Conservation (phyloP, 129 eudicot genomes). For the Pseudognaphalium luteoalbum region DNA sequence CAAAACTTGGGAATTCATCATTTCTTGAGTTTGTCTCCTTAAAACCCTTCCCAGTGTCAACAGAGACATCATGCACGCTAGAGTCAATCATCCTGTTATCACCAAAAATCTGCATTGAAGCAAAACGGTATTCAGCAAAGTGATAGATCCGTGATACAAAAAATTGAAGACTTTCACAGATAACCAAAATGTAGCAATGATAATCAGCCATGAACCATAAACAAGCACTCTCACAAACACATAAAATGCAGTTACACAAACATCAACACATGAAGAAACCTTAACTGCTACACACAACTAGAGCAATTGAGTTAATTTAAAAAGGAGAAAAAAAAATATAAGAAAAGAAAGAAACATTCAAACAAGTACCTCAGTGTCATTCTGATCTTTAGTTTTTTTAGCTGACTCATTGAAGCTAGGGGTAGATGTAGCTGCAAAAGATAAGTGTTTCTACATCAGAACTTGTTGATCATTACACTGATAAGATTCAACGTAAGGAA, state of each 20-base stretch:
- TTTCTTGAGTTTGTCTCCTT: slow-evolving; percentile 22
- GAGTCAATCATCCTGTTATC: slow-evolving; percentile 27
- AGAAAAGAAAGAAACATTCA: neutral
- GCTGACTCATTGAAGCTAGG: slow-evolving; percentile 24
- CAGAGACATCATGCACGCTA: slow-evolving; percentile 17
- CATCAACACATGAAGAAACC: neutral
- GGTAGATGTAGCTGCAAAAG: slow-evolving; percentile 32
- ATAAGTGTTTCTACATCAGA: slow-evolving; percentile 17
- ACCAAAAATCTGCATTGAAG: slow-evolving; percentile 28
- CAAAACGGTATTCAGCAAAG: slow-evolving; percentile 7
- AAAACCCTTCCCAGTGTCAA: slow-evolving; percentile 5
- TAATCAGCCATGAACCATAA: neutral
- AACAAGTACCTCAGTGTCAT: slow-evolving; percentile 23
- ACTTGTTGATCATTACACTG: neutral
- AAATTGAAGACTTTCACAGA: slow-evolving; percentile 6
- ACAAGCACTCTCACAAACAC: neutral
- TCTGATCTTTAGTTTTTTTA: slow-evolving; percentile 33
- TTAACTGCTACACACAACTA: neutral
- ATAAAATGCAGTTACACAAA: slow-evolving; percentile 1
- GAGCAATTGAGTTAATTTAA: neutral
- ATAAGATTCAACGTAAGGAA: neutral
- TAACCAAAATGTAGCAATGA: neutral
- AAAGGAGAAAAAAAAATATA: neutral
- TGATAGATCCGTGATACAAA: neutral
- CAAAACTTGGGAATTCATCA: slow-evolving; percentile 75